phyloP scores from a whole-genome alignment of 225 moss, liverwort and hornwort genomes.

The Climacium dendroides region DNA sequence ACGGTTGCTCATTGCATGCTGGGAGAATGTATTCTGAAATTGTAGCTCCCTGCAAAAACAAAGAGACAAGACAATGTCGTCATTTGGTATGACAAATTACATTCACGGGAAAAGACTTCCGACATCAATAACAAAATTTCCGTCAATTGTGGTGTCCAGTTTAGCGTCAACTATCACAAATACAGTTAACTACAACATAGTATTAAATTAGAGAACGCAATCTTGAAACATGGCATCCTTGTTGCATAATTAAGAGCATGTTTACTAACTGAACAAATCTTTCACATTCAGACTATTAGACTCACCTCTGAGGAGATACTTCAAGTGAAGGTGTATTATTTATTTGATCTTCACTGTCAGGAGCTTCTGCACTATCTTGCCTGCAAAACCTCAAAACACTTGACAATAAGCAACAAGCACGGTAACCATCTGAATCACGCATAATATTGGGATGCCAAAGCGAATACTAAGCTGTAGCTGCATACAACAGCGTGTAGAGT shows the following conservation, averaged over 20 bases:
- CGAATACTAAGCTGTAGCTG: not conserved
- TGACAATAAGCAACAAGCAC: not conserved
- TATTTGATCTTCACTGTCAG: constrained; percentile 1
- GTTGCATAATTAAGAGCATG: not conserved
- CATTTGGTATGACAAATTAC: not conserved
- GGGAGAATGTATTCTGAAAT: constrained; percentile 51
- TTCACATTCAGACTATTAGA: not conserved
- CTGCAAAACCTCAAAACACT: not conserved
- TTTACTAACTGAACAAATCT: not conserved
- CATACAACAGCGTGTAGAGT: not conserved
- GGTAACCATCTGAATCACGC: not conserved
- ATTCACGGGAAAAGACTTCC: not conserved
- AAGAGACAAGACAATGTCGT: not conserved
- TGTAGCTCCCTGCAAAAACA: constrained; percentile 30
- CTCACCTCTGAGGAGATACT: constrained; percentile 57
- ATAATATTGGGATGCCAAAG: not conserved
- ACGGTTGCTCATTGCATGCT: constrained; percentile 50
- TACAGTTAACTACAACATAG: not conserved
- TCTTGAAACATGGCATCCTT: not conserved
- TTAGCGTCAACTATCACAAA: not conserved
- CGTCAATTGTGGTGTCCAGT: not conserved
- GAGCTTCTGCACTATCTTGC: constrained; percentile 4
- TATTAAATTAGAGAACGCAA: not conserved
- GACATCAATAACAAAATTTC: not conserved
- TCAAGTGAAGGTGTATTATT: constrained; percentile 12